A percentile compares a stretch with the other conserved stretches of the same genome.
Evolutionary conservation across 2,329 filamentous ascomycete species (phyloP).

Genomic region (Arthrobotrys iridis): DNA sequence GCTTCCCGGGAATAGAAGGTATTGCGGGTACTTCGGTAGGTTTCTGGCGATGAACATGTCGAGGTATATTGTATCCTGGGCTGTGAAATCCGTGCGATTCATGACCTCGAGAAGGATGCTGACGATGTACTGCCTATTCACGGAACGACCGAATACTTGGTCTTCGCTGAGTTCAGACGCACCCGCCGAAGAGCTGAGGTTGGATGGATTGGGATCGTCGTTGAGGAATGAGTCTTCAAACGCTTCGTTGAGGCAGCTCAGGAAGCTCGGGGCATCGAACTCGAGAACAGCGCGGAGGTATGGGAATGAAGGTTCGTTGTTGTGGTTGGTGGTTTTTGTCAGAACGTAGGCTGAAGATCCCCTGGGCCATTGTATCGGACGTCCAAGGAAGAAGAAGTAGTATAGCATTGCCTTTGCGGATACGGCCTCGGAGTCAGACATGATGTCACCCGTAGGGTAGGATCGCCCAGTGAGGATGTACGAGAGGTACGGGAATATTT

Average conservation of each 20-base stretch:
- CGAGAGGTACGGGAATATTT: constrained; percentile 93
- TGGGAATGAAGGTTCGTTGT: constrained; percentile 79
- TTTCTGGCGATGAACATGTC: constrained; percentile 99
- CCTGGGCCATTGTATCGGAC: constrained; percentile 78
- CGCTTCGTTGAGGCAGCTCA: constrained; percentile 95
- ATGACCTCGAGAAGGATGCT: constrained; percentile 92
- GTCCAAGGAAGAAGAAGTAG: constrained; percentile 90
- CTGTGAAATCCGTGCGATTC: constrained; percentile 77
- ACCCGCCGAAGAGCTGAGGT: constrained; percentile 56
- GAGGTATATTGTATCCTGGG: constrained; percentile 88
- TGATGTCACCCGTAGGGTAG: constrained; percentile 84
- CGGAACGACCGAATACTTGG: constrained; percentile 74
- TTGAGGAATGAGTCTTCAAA: constrained; percentile 97
- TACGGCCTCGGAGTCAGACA: constrained; percentile 76
- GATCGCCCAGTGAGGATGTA: constrained; percentile 87
- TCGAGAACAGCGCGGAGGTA: constrained; percentile 84
- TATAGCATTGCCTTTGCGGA: constrained; percentile 89
- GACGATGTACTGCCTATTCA: constrained; percentile 91
- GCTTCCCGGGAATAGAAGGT: constrained; percentile 87
- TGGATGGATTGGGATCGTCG: constrained; percentile 65
- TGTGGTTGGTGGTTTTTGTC: constrained; percentile 67
- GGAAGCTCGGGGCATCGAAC: constrained; percentile 89
- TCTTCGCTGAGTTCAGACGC: constrained; percentile 66
- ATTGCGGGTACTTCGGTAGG: constrained; percentile 94
- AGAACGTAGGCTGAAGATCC: constrained; percentile 70